Conservation (phyloP, 306 rosid species). For the Dryas alaskensis region DNA sequence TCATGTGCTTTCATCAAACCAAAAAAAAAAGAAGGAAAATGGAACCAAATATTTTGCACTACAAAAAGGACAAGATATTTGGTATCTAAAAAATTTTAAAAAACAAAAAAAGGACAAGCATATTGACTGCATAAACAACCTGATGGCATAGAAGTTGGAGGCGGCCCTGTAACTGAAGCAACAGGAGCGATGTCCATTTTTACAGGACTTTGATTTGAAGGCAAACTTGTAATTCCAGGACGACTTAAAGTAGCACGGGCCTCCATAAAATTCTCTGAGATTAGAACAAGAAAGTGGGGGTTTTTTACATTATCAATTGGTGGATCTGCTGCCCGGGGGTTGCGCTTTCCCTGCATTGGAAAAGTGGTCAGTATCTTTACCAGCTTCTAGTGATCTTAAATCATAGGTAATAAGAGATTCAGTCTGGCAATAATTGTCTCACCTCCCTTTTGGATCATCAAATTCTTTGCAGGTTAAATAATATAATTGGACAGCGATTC, state of each 20-base stretch:
- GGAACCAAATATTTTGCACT: background rate
- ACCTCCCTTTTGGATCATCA: background rate
- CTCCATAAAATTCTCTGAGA: constrained; percentile 88
- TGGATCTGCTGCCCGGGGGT: constrained; percentile 58
- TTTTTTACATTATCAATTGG: constrained; percentile 60
- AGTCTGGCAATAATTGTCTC: background rate
- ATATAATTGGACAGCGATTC: background rate
- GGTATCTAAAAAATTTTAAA: background rate
- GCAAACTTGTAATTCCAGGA: constrained; percentile 66
- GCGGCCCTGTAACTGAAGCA: constrained; percentile 67
- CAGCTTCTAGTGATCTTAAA: constrained; percentile 2
- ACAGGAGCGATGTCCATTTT: constrained; percentile 71
- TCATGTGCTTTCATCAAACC: background rate
- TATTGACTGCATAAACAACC: constrained; percentile 41
- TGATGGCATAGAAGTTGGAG: constrained; percentile 69
- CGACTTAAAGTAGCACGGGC: constrained; percentile 74
- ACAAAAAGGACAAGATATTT: background rate
- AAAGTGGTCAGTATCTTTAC: constrained; percentile 32
- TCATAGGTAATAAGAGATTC: background rate
- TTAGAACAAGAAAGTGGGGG: constrained; percentile 63
- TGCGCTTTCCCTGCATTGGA: constrained; percentile 76
- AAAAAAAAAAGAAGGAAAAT: background rate
- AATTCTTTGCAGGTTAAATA: background rate
- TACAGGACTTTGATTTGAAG: constrained; percentile 80
- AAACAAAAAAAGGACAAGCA: constrained; percentile 2